Conservation (phyloP, 2,329 filamentous ascomycete species). For the Arthrobotrys conoides region DNA sequence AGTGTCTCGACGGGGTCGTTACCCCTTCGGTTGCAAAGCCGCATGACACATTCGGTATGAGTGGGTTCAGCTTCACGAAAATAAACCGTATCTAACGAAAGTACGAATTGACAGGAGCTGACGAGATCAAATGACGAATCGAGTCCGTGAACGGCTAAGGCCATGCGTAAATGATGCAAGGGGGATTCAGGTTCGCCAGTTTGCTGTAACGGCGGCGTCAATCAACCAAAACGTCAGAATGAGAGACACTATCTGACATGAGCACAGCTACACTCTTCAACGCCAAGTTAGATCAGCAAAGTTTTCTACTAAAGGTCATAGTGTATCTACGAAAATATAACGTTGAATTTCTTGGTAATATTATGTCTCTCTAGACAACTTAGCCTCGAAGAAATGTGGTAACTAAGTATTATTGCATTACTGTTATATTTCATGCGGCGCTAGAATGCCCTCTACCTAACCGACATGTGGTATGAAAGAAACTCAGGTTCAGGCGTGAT, state of each 20-base stretch:
- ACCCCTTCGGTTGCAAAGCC: constrained; percentile 21
- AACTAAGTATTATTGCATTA: constrained; percentile 8
- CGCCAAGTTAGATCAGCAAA: background rate
- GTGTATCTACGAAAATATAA: constrained; percentile 1
- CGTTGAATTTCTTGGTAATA: constrained; percentile 12
- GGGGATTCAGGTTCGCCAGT: background rate
- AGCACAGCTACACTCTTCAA: background rate
- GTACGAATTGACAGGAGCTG: background rate
- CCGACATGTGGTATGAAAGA: background rate
- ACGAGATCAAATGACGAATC: background rate
- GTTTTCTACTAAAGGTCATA: background rate
- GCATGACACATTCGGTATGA: constrained; percentile 11
- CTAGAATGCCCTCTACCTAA: background rate
- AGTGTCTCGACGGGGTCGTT: background rate
- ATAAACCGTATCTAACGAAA: constrained; percentile 7
- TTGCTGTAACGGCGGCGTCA: background rate
- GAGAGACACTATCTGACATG: background rate
- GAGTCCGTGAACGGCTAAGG: background rate
- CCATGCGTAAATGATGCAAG: background rate
- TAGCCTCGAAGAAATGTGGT: background rate
- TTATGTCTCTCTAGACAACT: background rate
- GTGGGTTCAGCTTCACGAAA: constrained; percentile 9
- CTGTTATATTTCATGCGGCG: constrained; percentile 19
- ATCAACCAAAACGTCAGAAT: background rate
- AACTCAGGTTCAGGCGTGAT: background rate